Percentiles rank a stretch among this genome's conserved stretches.
Evolutionary conservation across 805 yeast genomes (phyloP).

Genomic region (Myxozyma neotropica): DNA sequence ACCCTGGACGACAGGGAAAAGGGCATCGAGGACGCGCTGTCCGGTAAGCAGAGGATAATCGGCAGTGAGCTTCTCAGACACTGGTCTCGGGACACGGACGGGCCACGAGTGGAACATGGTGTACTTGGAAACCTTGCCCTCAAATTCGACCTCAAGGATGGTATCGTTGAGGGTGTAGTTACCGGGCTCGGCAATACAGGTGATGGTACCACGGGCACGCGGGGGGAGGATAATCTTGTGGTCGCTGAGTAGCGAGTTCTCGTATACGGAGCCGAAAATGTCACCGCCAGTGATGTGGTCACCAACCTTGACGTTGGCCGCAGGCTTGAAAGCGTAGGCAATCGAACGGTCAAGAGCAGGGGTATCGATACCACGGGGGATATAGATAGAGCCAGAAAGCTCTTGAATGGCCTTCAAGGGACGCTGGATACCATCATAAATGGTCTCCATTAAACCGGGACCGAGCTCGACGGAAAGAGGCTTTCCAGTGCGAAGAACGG

Average conservation of each 20-base stretch:
- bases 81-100: constrained; percentile 99
- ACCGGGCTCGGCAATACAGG: constrained; percentile 86
- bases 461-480: constrained; percentile 99
- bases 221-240: constrained; percentile 97
- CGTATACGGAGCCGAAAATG: constrained; percentile 89
- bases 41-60: constrained; percentile 96
- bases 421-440: constrained; percentile 99
- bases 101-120: constrained; percentile 99
- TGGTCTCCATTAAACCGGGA: constrained; percentile 99
- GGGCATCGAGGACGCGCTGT: constrained; percentile 96
- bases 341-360: constrained; percentile 87
- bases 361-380: constrained; percentile 97
- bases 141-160: constrained; percentile 90
- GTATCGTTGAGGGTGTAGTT: constrained; percentile 89
- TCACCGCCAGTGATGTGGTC: constrained; percentile 99
- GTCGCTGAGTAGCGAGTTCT: constrained; percentile 87
- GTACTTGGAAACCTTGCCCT: constrained; percentile 77
- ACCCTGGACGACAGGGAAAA: constrained; percentile 99
- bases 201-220: constrained; percentile 96
- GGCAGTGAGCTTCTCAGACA: constrained; percentile 89
- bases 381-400: constrained; percentile 84
- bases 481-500: constrained; percentile 96
- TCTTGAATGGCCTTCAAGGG: constrained; percentile 94
- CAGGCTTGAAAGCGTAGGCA: constrained; percentile 86
- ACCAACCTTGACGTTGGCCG: constrained; percentile 69